phyloP scores from a whole-genome alignment of 805 yeast species.

The Yarrowia divulgata region DNA sequence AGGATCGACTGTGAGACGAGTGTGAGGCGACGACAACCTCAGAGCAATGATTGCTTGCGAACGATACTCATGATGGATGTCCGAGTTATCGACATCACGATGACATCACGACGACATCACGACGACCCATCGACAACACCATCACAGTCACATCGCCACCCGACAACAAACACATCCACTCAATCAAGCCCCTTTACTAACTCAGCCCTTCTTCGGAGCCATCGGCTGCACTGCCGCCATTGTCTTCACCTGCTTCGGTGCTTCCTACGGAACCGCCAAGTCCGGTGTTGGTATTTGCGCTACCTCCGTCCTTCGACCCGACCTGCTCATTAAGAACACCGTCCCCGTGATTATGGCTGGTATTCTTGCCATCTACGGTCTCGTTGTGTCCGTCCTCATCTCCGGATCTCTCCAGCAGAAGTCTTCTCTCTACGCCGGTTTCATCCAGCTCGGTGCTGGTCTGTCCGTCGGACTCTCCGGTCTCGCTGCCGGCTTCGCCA shows the following conservation, averaged over 20 bases:
- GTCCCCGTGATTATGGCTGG: slow-evolving; percentile 99
- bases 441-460: slow-evolving; percentile 98
- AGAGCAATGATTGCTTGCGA: slow-evolving; percentile 1
- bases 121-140: no score
- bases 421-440: slow-evolving; percentile 95
- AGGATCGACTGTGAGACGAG: background rate
- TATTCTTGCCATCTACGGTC: slow-evolving; percentile 97
- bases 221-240: slow-evolving; percentile 99
- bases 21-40: background rate
- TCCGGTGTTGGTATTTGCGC: slow-evolving; percentile 99
- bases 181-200: slow-evolving; percentile 24
- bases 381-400: slow-evolving; percentile 94
- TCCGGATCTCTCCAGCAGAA: slow-evolving; percentile 87
- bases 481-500: slow-evolving; percentile 98
- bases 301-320: slow-evolving; percentile 97
- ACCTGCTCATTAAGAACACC: slow-evolving; percentile 86
- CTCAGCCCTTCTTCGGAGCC: slow-evolving; percentile 95
- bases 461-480: slow-evolving; percentile 96
- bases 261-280: slow-evolving; percentile 98
- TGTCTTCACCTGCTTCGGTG: slow-evolving; percentile 96
- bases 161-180: background rate
- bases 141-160: background rate
- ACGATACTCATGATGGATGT: no score
- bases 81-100: slow-evolving; percentile 3
- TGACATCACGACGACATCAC: background rate